A percentile compares a stretch with the other conserved stretches of the same genome.
Conservation (phyloP, 1,284 basidiomycete species). For the Irpex lacteus region DNA sequence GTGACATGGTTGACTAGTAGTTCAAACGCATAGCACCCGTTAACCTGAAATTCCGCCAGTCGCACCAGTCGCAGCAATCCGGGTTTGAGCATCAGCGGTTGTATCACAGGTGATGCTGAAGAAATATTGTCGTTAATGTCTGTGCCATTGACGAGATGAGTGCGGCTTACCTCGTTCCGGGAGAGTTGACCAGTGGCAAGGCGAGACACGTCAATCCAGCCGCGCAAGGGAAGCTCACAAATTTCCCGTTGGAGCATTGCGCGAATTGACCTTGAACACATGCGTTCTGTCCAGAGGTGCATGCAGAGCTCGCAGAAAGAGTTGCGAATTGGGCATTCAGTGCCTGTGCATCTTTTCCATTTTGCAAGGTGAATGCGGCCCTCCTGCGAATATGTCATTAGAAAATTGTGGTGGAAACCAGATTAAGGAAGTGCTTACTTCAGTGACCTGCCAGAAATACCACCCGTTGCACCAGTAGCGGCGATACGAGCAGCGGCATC, state of each 20-base stretch:
- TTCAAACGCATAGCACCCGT: not conserved
- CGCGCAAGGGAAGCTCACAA: constrained; percentile 38
- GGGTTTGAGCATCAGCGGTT: constrained; percentile 43
- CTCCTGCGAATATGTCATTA: not conserved
- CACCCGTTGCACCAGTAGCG: not conserved
- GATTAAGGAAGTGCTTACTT: not conserved
- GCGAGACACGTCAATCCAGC: constrained; percentile 42
- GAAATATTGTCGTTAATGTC: not conserved
- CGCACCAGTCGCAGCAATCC: constrained; percentile 52
- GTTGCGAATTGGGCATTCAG: constrained; percentile 47
- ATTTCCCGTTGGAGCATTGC: constrained; percentile 41
- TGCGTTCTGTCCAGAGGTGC: constrained; percentile 27
- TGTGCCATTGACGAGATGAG: not conserved
- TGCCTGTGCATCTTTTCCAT: constrained; percentile 46
- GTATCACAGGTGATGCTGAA: constrained; percentile 50
- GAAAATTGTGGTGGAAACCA: not conserved
- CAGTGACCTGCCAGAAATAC: not conserved
- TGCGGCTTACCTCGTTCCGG: constrained; percentile 16
- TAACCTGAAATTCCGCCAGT: constrained; percentile 33
- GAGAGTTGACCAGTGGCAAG: constrained; percentile 35
- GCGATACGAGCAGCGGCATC: constrained; percentile 1
- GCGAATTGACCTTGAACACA: constrained; percentile 28
- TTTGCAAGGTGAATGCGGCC: constrained; percentile 29
- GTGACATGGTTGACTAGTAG: not conserved
- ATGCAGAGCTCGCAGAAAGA: constrained; percentile 38